Conservation (phyloP, 176 grass and related monocot species). For the Oryza rufipogon region DNA sequence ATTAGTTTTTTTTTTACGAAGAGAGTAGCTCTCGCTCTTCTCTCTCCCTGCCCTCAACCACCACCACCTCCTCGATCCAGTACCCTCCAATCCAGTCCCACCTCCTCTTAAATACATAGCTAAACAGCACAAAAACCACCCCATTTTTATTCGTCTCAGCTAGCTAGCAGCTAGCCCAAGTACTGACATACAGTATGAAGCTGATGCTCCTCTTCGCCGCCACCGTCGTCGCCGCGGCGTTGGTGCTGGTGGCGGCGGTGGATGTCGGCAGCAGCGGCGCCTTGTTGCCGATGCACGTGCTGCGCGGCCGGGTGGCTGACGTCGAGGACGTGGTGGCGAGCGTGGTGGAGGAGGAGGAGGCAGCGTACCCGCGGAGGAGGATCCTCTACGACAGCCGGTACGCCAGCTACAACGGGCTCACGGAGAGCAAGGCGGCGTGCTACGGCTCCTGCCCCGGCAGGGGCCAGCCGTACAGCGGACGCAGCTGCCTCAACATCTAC, state of each 20-base stretch:
- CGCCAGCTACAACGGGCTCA: background rate
- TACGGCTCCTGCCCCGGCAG: slow-evolving; percentile 34
- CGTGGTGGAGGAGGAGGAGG: background rate
- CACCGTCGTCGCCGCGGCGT: background rate
- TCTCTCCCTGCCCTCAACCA: background rate
- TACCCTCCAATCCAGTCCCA: background rate
- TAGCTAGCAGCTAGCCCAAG: background rate
- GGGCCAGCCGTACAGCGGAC: slow-evolving; percentile 18
- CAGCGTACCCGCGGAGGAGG: slow-evolving; percentile 33
- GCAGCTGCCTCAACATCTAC: slow-evolving; percentile 27
- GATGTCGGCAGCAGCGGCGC: background rate
- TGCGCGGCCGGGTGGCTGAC: background rate
- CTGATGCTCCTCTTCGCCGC: background rate
- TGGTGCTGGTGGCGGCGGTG: background rate
- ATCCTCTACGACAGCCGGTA: background rate
- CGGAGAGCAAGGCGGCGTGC: slow-evolving; percentile 33
- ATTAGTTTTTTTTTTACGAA: no score
- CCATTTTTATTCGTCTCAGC: background rate
- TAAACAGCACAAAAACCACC: background rate
- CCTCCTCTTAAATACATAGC: background rate
- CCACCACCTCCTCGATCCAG: background rate
- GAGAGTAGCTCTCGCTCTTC: no score
- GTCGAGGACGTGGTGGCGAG: background rate
- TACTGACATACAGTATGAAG: background rate
- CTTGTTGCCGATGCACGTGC: background rate